A percentile compares a stretch with the other conserved stretches of the same genome.
Evolutionary conservation across 2,329 filamentous ascomycete species (phyloP).

Genomic region (Colletotrichum liriopes): DNA sequence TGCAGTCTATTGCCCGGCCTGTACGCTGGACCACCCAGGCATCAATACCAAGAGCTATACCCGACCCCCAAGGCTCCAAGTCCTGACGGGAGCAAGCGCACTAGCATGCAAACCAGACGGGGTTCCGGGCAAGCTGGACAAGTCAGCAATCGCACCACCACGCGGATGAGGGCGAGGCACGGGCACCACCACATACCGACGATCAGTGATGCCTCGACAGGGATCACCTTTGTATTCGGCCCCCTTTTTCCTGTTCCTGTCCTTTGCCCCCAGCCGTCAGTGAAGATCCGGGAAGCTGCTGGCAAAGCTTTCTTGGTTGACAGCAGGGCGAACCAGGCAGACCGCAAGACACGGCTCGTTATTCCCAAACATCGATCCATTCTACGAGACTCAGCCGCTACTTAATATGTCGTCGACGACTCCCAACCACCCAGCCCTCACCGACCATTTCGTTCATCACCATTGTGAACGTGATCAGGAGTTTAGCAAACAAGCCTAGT

Average conservation of each 20-base stretch:
- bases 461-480: conserved; percentile 9
- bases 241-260: conserved; percentile 33
- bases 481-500: conserved; percentile 21
- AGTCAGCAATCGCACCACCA: conserved; percentile 3
- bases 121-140: background rate
- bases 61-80: background rate
- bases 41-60: background rate
- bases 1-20: conserved; percentile 30
- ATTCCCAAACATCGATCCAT: background rate
- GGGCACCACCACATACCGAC: conserved; percentile 14
- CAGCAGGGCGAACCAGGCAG: background rate
- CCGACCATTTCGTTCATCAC: background rate
- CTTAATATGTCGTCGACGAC: background rate
- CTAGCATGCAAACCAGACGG: conserved; percentile 8
- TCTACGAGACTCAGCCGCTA: background rate
- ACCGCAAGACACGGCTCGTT: background rate
- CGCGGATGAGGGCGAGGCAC: background rate
- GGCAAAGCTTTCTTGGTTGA: conserved; percentile 11
- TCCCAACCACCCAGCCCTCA: background rate
- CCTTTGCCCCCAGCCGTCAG: conserved; percentile 14
- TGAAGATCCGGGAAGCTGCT: conserved; percentile 40
- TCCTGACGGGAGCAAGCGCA: background rate
- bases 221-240: conserved; percentile 29
- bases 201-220: conserved; percentile 30
- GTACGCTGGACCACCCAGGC: background rate